Conservation (phyloP, 2,329 filamentous ascomycete genomes). For the Aspergillus brasiliensis region DNA sequence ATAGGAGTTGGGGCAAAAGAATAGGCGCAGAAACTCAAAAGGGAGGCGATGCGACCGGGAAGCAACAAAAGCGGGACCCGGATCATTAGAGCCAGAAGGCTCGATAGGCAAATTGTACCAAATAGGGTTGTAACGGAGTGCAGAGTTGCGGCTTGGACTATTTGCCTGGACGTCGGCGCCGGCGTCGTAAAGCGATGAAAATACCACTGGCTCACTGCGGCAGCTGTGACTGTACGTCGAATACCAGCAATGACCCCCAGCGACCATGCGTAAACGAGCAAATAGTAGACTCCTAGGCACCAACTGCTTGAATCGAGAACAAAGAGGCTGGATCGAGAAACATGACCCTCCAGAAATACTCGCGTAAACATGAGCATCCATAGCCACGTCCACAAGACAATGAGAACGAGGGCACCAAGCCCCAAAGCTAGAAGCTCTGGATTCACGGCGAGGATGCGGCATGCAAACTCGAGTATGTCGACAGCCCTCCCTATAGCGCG, state of each 20-base stretch:
- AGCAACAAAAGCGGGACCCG: constrained; percentile 83
- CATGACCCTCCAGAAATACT: constrained; percentile 89
- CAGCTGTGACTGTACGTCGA: constrained; percentile 87
- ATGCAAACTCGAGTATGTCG: constrained; percentile 88
- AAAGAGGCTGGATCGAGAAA: constrained; percentile 65
- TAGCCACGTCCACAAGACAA: constrained; percentile 89
- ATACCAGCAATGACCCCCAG: constrained; percentile 83
- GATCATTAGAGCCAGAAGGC: constrained; percentile 76
- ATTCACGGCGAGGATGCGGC: constrained; percentile 81
- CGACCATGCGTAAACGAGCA: constrained; percentile 95
- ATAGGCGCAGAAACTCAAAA: constrained; percentile 72
- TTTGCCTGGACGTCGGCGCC: constrained; percentile 72
- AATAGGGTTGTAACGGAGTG: constrained; percentile 87
- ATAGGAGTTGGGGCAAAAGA: constrained; percentile 83
- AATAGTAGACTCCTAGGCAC: constrained; percentile 92
- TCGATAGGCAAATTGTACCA: constrained; percentile 87
- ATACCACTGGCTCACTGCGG: constrained; percentile 98
- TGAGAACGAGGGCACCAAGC: constrained; percentile 70
- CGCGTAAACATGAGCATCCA: constrained; percentile 97
- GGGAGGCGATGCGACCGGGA: constrained; percentile 70
- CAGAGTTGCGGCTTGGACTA: constrained; percentile 78
- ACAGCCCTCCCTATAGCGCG: constrained; percentile 80
- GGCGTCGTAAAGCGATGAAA: constrained; percentile 88
- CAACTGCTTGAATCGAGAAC: constrained; percentile 86
- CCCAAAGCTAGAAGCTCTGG: constrained; percentile 82